phyloP scores from a whole-genome alignment of 2,329 filamentous ascomycete genomes.

The Coniochaeta ligniaria region DNA sequence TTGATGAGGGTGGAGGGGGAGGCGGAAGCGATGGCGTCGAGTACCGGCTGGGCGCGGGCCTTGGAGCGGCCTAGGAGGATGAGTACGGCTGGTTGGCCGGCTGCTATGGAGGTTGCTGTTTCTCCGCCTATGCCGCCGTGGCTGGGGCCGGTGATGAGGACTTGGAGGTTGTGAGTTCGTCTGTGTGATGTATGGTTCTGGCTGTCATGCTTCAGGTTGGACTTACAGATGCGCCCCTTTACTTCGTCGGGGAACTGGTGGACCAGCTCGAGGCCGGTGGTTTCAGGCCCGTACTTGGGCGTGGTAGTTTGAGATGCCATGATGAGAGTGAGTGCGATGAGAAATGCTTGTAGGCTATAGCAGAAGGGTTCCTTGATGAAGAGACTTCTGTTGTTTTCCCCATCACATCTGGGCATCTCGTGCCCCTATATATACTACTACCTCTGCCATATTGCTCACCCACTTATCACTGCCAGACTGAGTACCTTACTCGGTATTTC shows the following conservation, averaged over 20 bases:
- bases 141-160: slow-evolving; percentile 24
- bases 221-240: slow-evolving; percentile 14
- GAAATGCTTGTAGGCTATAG: background rate
- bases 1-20: slow-evolving; percentile 14
- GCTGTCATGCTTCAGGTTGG: slow-evolving; percentile 5
- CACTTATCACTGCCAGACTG: too few species aligned
- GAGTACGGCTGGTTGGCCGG: slow-evolving; percentile 18
- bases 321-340: background rate
- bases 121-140: slow-evolving; percentile 22
- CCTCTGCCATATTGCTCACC: too few species aligned
- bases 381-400: background rate
- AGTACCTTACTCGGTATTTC: too few species aligned
- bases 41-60: slow-evolving; percentile 17
- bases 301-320: background rate
- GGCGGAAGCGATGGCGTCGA: slow-evolving; percentile 17
- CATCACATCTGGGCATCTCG: too few species aligned
- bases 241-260: slow-evolving; percentile 13
- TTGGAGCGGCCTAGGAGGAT: slow-evolving; percentile 20
- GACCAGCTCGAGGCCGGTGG: slow-evolving; percentile 11
- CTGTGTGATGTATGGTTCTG: background rate
- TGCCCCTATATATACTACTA: too few species aligned
- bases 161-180: slow-evolving; percentile 7
- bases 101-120: slow-evolving; percentile 20
- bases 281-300: slow-evolving; percentile 5
- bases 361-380: background rate